phyloP scores from a whole-genome alignment of 2,329 filamentous ascomycete species.

The Bipolaris oryzae region DNA sequence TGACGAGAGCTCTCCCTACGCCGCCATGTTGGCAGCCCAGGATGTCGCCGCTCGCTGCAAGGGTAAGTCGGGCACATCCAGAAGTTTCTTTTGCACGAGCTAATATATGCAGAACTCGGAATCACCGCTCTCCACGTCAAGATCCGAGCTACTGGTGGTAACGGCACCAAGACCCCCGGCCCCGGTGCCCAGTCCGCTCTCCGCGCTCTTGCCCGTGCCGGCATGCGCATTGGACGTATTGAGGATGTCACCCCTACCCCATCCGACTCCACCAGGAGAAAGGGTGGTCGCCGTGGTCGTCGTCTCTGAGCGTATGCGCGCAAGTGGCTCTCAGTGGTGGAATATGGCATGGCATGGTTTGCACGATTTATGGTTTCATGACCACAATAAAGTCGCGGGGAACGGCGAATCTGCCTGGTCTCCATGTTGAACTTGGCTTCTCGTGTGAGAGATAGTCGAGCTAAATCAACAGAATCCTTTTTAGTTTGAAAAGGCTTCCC shows the following conservation, averaged over 20 bases:
- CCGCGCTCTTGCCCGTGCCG: constrained; percentile 96
- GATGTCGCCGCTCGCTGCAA: constrained; percentile 86
- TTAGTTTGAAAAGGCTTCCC: constrained; percentile 43
- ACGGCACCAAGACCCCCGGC: constrained; percentile 99
- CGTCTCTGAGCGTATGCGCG: constrained; percentile 78
- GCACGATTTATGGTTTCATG: constrained; percentile 46
- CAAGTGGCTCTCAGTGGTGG: constrained; percentile 39
- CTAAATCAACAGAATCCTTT: constrained; percentile 49
- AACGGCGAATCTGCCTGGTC: constrained; percentile 48
- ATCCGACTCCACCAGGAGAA: constrained; percentile 98
- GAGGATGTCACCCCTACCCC: constrained; percentile 99
- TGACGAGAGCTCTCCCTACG: constrained; percentile 99
- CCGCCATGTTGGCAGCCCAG: constrained; percentile 99
- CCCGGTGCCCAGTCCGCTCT: constrained; percentile 99
- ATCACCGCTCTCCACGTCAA: constrained; percentile 99
- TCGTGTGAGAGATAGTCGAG: constrained; percentile 40
- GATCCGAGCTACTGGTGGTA: constrained; percentile 99
- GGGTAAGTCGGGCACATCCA: constrained; percentile 24
- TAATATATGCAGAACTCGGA: constrained; percentile 62
- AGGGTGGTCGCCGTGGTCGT: constrained; percentile 99
- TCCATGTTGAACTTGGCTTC: constrained; percentile 48
- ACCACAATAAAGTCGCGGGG: constrained; percentile 48
- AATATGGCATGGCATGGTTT: constrained; percentile 42
- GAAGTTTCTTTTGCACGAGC: not conserved
- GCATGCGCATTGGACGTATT: constrained; percentile 99